Base-by-base conservation (phyloP, 2,329 filamentous ascomycete genomes). In the Coniochaeta pulveracea region DNA sequence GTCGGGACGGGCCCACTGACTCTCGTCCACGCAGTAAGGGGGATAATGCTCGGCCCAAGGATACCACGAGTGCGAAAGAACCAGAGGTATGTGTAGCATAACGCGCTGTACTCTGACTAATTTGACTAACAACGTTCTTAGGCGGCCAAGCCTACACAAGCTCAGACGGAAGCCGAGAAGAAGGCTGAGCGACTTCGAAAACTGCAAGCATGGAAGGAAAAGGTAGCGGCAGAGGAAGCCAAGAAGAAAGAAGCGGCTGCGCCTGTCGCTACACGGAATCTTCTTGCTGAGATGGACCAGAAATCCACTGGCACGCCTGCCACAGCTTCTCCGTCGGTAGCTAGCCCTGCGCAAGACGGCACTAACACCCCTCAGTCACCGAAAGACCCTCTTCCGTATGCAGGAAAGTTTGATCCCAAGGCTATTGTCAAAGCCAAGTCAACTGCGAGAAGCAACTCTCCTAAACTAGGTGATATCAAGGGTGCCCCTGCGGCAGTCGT, bases 131-230 rank as follows among this genome's bases (percentile, higher is more conserved):
- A 38, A 40, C 26, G 19, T 21, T 42, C 33, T 34, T 61, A 81
- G 72, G 49, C 58, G 40, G 63, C 66, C 34, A 79, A 76, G 49
- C 55, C 64, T 27, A 54, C 66, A 44, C 51, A 66, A 35, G 51
- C 65, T 34, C 57, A 63, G 27, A 57, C 58, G 50, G 85, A 88
- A 54, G 81, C 80, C 33, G 83, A 89, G 54, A 69, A 82, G 41
- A 85, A 88, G 54, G 81, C 80, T 32, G 83, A 89, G 54, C 69
- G 83, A 41, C 66, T 86, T 26, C 84, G 84, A 18, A 88, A 85
- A 51, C 60, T 93, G 18, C 84, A 89, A 53, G 83, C 84, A 37
- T 94, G 86, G 88, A 94, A 94, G 60, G 82, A 85, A 57, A 89
- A 88, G 58, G 80, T 85, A 51, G 82, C 85, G 42, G 76, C 77